phyloP scores from a whole-genome alignment of 2,329 filamentous ascomycete genomes.

The Chaetomium olivaceum region DNA sequence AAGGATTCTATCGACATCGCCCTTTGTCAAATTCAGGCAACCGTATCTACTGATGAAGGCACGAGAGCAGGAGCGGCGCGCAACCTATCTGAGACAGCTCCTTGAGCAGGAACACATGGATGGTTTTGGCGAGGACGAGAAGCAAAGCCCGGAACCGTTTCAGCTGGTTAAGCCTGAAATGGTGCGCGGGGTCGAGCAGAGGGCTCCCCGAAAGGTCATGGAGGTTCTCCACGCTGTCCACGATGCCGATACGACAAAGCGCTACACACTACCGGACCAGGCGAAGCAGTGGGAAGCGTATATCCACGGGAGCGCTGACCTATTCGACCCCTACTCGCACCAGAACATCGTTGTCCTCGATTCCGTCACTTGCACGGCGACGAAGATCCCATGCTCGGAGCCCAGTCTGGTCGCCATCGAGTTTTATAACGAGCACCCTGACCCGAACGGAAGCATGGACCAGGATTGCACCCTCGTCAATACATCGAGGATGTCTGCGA shows the following conservation, averaged over 20 bases:
- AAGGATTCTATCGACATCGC: conserved; percentile 90
- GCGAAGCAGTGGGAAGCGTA: conserved; percentile 96
- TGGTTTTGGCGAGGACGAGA: conserved; percentile 59
- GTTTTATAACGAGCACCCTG: conserved; percentile 89
- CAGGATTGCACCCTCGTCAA: conserved; percentile 88
- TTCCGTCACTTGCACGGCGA: conserved; percentile 89
- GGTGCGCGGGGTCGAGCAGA: conserved; percentile 81
- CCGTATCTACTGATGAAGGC: conserved; percentile 92
- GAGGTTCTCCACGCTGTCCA: conserved; percentile 94
- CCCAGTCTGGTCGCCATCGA: conserved; percentile 86
- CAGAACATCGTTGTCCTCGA: conserved; percentile 95
- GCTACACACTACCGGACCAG: conserved; percentile 89
- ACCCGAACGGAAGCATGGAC: conserved; percentile 63
- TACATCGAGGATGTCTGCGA: conserved; percentile 90
- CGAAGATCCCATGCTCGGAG: conserved; percentile 88
- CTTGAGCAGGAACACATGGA: conserved; percentile 71
- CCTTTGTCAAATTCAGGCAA: conserved; percentile 92
- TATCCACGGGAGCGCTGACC: conserved; percentile 79
- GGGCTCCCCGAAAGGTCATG: conserved; percentile 81
- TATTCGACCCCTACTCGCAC: conserved; percentile 94
- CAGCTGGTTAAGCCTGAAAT: conserved; percentile 93
- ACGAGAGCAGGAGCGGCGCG: conserved; percentile 81
- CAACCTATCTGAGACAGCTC: conserved; percentile 79
- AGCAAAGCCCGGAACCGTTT: conserved; percentile 69
- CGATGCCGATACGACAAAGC: conserved; percentile 97